Base-by-base conservation (phyloP, 495 filamentous ascomycete genomes). In the Penicillium paxilli region DNA sequence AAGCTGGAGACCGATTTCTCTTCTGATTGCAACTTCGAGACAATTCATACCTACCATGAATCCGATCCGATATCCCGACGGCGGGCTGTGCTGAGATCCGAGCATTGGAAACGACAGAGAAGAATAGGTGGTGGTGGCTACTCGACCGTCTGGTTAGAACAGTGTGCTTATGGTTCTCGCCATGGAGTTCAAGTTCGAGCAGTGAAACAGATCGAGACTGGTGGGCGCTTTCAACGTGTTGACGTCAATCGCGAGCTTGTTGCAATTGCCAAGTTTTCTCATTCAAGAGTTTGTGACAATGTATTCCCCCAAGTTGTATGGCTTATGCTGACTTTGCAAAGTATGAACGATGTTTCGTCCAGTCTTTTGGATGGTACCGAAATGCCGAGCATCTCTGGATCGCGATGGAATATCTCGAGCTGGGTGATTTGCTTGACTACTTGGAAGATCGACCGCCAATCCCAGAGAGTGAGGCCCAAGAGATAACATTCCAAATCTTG, bases 271-370 rank as follows among this genome's bases (percentile, higher is more conserved):
- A 46, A 46, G 44, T 46, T 46, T 28, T 46, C 44, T 1, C 25
- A 46, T 46, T 11, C 44, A 5, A 46, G 21, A 16, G 25, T 46
- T 9, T 16, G 24, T 30, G 14, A 22, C 6, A 9, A 23, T 12
- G 10, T 1, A 19, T 7, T 9, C 2, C n/a, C 4, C n/a, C 7
- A 38, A 38, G 14, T 16, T 20, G 11, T 16, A 6, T 16, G 4
- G 16, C 12, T 6, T 16, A 38, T 86, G n/a, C 63, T 86, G 45
- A 83, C 88, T 19, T 10, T 84, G 78, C 50, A 65, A 64, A 2
- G 71, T 82, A 19, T 89, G 86, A 86, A 79, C 83, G 54, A 65
- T 75, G 8, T 59, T 90, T 45, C 81, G 89, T 37, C 87, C 89
- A 67, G 78, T 42, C 40, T 4, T 42, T 42, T 23, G 40, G 40